phyloP scores from a whole-genome alignment of 169 alveolate species.

The Cryptosporidium baileyi region DNA sequence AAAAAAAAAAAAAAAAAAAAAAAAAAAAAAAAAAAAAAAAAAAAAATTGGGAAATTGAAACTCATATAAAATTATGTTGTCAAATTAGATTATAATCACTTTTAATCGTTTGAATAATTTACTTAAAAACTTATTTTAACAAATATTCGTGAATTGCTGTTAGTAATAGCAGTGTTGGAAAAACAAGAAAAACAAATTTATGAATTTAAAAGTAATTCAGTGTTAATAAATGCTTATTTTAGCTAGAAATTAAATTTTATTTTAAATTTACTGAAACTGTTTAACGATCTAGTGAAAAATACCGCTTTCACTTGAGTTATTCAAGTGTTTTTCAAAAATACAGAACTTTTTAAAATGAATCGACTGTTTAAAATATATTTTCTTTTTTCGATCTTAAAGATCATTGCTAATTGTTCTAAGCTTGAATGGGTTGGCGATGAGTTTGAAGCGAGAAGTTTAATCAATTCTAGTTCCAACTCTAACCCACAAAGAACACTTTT shows the following conservation, averaged over 20 bases:
- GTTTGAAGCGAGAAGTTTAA: conserved; percentile 8
- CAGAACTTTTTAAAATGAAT: background rate
- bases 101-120: background rate
- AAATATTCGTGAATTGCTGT: background rate
- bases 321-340: too few species aligned
- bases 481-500: background rate
- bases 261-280: background rate
- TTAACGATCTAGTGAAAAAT: too few species aligned
- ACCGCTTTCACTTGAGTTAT: too few species aligned
- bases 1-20: too few species aligned
- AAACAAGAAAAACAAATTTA: too few species aligned
- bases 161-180: too few species aligned
- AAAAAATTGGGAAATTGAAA: background rate
- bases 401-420: background rate
- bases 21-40: too few species aligned
- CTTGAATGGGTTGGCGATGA: conserved; percentile 61
- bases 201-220: background rate
- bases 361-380: background rate
- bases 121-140: background rate
- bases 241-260: background rate
- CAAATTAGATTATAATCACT: background rate
- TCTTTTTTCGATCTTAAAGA: background rate
- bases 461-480: background rate
- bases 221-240: too few species aligned
- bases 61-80: too few species aligned